Evolutionary conservation across 129 eudicot species (phyloP).

Genomic region (Artemisia argyi): DNA sequence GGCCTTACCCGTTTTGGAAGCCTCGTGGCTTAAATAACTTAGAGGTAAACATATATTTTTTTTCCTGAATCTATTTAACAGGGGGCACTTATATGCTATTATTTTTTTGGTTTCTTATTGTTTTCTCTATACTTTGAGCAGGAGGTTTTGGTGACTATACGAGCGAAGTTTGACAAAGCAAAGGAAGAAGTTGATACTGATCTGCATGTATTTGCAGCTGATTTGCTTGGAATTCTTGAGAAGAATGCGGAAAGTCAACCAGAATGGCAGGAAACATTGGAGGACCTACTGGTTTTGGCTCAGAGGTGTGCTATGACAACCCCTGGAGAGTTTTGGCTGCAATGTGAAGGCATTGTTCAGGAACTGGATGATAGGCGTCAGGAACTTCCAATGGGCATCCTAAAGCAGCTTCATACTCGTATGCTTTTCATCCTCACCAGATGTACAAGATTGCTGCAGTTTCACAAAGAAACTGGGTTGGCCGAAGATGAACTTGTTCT

Average conservation of each 20-base stretch:
- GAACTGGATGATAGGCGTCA: slow-evolving; percentile 95
- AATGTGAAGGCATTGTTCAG: slow-evolving; percentile 98
- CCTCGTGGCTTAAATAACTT: slow-evolving; percentile 88
- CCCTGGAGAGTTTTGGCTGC: slow-evolving; percentile 97
- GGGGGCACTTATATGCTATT: not conserved
- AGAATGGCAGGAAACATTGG: slow-evolving; percentile 94
- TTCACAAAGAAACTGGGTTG: slow-evolving; percentile 94
- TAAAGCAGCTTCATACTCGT: slow-evolving; percentile 95
- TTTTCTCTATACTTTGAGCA: slow-evolving; percentile 32
- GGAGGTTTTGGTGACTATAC: slow-evolving; percentile 83
- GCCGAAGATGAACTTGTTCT: slow-evolving; percentile 84
- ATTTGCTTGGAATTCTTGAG: slow-evolving; percentile 80
- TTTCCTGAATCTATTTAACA: not conserved
- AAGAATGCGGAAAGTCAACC: slow-evolving; percentile 86
- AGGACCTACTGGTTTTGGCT: slow-evolving; percentile 87
- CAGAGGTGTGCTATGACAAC: slow-evolving; percentile 92
- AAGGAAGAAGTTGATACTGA: slow-evolving; percentile 98
- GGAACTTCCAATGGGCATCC: slow-evolving; percentile 85
- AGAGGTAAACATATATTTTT: slow-evolving; percentile 53
- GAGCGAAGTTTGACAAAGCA: slow-evolving; percentile 91
- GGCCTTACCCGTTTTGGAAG: slow-evolving; percentile 97
- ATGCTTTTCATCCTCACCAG: slow-evolving; percentile 99
- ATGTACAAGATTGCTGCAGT: slow-evolving; percentile 91
- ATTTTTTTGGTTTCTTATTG: slow-evolving; percentile 18
- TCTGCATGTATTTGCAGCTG: slow-evolving; percentile 86